These are phyloP conservation scores for Pseudocercospora eumusae DNA, from an alignment of 2,329 filamentous ascomycete genomes.

Conservation along the genomic window DNA sequence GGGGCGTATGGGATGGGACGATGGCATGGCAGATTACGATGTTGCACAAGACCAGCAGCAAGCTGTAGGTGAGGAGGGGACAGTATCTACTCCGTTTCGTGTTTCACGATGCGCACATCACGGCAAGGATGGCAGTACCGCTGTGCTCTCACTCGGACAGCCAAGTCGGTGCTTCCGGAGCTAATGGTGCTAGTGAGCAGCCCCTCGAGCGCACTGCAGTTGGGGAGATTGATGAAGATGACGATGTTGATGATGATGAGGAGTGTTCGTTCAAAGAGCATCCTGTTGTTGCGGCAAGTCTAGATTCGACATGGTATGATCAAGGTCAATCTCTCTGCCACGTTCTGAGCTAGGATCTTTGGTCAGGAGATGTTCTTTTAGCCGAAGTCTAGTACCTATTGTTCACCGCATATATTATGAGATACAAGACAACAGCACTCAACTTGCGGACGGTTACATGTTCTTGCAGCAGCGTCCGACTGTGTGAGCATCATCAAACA, in stretches of 20 bases:
- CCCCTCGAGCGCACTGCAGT: neutral
- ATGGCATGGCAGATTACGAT: slow-evolving; percentile 10
- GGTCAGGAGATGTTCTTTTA: neutral
- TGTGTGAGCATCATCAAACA: neutral
- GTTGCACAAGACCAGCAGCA: slow-evolving; percentile 10
- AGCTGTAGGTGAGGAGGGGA: neutral
- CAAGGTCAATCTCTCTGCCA: neutral
- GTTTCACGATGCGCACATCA: slow-evolving; percentile 5
- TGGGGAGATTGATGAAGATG: neutral
- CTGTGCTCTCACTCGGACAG: neutral
- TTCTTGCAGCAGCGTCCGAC: neutral
- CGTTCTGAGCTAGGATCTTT: neutral
- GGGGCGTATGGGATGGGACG: neutral
- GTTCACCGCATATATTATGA: neutral
- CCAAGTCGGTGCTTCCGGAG: neutral
- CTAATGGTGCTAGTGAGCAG: neutral
- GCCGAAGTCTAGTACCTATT: neutral
- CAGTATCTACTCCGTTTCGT: neutral
- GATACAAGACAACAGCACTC: neutral
- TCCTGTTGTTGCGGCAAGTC: neutral
- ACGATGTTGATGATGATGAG: too few relatives aligned
- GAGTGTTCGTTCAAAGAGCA: neutral
- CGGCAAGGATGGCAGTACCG: slow-evolving; percentile 6
- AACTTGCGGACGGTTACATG: neutral
- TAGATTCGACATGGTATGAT: neutral